Evolutionary conservation across 352 stramenopile species (phyloP).

Genomic region (Pythium chondricola): DNA sequence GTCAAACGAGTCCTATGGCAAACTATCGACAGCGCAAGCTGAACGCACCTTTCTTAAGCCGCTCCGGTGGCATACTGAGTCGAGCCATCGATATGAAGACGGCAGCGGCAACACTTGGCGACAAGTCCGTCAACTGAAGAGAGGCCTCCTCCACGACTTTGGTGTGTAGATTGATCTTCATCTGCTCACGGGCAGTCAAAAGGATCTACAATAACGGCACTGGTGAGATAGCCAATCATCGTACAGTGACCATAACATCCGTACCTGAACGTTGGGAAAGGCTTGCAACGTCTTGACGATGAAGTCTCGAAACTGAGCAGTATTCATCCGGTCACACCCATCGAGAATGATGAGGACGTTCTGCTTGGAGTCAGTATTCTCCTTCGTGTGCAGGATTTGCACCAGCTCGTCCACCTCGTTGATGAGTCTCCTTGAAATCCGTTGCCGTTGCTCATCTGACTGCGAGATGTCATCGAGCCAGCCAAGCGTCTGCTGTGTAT

Average conservation of each 20-base stretch:
- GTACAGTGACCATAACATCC: background rate
- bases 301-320: constrained; percentile 33
- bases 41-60: constrained; percentile 36
- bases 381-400: constrained; percentile 6
- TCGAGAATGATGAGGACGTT: constrained; percentile 46
- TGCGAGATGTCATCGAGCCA: constrained; percentile 6
- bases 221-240: background rate
- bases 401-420: constrained; percentile 10
- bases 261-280: constrained; percentile 41
- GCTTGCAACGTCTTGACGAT: constrained; percentile 30
- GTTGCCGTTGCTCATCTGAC: constrained; percentile 12
- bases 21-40: background rate
- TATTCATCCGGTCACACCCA: constrained; percentile 44
- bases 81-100: constrained; percentile 44
- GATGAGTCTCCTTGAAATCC: constrained; percentile 6
- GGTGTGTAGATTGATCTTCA: constrained; percentile 11
- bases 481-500: constrained; percentile 2
- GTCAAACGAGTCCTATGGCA: background rate
- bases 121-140: constrained; percentile 27
- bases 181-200: constrained; percentile 12
- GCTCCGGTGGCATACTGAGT: constrained; percentile 24
- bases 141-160: constrained; percentile 17
- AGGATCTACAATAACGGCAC: constrained; percentile 11
- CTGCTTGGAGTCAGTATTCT: background rate
- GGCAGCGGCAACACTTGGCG: constrained; percentile 31